phyloP scores from a whole-genome alignment of 305 asterid genomes.

The Plantago coronopus region DNA sequence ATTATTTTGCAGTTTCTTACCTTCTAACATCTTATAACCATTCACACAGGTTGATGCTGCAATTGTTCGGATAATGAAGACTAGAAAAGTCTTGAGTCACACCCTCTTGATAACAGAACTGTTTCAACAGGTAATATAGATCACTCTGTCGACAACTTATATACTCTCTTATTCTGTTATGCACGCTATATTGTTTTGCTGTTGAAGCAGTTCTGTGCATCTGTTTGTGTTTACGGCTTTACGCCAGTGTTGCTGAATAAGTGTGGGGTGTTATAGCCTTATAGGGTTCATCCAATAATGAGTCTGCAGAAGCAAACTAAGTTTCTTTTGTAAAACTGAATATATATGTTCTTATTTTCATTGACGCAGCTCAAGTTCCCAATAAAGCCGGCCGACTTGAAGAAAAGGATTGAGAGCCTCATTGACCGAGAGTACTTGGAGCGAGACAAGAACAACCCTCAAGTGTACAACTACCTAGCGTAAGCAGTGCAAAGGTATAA shows the following conservation, averaged over 20 bases:
- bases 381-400: slow-evolving; percentile 89
- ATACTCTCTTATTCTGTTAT: neutral
- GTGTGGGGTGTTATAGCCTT: too few species aligned
- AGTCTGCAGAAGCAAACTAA: too few species aligned
- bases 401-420: slow-evolving; percentile 95
- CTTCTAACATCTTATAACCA: neutral
- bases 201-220: too few species aligned
- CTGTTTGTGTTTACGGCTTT: too few species aligned
- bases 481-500: slow-evolving; percentile 16
- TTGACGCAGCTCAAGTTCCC: slow-evolving; percentile 82
- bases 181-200: neutral
- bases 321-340: slow-evolving; percentile 3
- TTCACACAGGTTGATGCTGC: slow-evolving; percentile 90
- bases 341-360: slow-evolving; percentile 10
- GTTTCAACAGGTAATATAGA: slow-evolving; percentile 74
- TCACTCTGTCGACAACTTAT: neutral
- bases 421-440: slow-evolving; percentile 93
- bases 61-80: slow-evolving; percentile 97
- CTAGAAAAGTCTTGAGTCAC: slow-evolving; percentile 93
- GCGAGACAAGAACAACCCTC: slow-evolving; percentile 80
- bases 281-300: too few species aligned
- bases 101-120: slow-evolving; percentile 93
- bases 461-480: slow-evolving; percentile 82
- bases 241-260: too few species aligned
- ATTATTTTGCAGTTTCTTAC: neutral